Conservation (phyloP, 2,329 filamentous ascomycete genomes). For the Colletotrichum musicola region DNA sequence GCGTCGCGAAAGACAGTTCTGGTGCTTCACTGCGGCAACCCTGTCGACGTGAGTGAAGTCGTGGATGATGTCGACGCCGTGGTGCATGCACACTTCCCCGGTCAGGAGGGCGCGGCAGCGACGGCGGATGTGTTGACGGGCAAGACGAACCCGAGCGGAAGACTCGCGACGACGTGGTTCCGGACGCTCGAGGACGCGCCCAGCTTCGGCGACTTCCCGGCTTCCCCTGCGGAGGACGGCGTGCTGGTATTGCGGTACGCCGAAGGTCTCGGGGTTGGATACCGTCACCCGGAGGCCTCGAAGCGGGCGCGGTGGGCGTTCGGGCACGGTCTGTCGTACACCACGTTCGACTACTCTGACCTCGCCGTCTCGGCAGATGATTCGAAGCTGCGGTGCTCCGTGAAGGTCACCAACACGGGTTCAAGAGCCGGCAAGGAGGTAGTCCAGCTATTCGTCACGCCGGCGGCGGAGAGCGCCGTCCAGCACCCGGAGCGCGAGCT, state of each 20-base stretch:
- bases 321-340: conserved; percentile 33
- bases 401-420: conserved; percentile 59
- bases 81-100: conserved; percentile 35
- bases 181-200: conserved; percentile 34
- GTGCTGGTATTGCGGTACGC: conserved; percentile 5
- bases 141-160: conserved; percentile 34
- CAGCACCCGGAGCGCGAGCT: conserved; percentile 39
- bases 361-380: conserved; percentile 24
- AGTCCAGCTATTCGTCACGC: conserved; percentile 48
- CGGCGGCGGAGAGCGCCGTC: conserved; percentile 9
- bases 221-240: conserved; percentile 24
- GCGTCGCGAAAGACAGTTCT: conserved; percentile 25
- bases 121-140: conserved; percentile 35
- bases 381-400: conserved; percentile 46
- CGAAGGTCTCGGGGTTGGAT: conserved; percentile 28
- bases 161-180: conserved; percentile 38
- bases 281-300: conserved; percentile 25
- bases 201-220: conserved; percentile 36
- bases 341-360: conserved; percentile 28
- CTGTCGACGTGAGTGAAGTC: conserved; percentile 34
- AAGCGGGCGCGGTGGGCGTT: conserved; percentile 28
- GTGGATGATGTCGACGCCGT: conserved; percentile 35
- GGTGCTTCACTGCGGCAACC: conserved; percentile 31
- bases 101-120: conserved; percentile 36
- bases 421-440: conserved; percentile 44